Evolutionary conservation across 1,139 yeast species (phyloP).

Genomic region (Suhomyces guaymorum): DNA sequence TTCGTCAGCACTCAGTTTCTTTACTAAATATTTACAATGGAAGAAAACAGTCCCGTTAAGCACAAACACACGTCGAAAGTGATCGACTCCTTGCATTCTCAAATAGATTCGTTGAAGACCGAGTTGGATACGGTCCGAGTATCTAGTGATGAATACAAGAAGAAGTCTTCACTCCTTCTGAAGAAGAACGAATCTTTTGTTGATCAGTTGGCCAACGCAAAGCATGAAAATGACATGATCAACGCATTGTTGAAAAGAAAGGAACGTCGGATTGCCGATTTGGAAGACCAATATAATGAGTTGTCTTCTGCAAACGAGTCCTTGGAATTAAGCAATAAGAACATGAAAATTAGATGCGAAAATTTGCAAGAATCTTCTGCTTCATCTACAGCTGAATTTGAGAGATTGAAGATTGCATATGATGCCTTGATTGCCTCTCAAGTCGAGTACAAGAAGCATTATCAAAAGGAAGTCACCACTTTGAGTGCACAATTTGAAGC

Average conservation of each 20-base stretch:
- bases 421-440: slow-evolving; percentile 62
- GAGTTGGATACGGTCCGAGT: slow-evolving; percentile 49
- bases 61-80: slow-evolving; percentile 39
- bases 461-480: slow-evolving; percentile 35
- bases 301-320: slow-evolving; percentile 46
- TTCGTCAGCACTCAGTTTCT: too few relatives aligned
- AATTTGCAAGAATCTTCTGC: slow-evolving; percentile 51
- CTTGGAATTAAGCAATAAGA: slow-evolving; percentile 47
- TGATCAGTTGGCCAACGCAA: slow-evolving; percentile 68
- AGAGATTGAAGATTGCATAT: slow-evolving; percentile 60
- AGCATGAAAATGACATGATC: slow-evolving; percentile 70
- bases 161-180: slow-evolving; percentile 48
- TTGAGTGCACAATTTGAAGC: slow-evolving; percentile 36
- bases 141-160: slow-evolving; percentile 42
- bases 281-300: slow-evolving; percentile 57
- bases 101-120: slow-evolving; percentile 52
- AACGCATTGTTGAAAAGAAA: slow-evolving; percentile 63
- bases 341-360: slow-evolving; percentile 50
- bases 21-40: slow-evolving; percentile 8
- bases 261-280: slow-evolving; percentile 61
- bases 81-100: slow-evolving; percentile 57
- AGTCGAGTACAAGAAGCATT: slow-evolving; percentile 55
- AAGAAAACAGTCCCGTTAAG: slow-evolving; percentile 14
- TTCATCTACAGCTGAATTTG: slow-evolving; percentile 52
- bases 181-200: slow-evolving; percentile 59